Evolutionary conservation across 768 basidiomycete genomes (phyloP).

Genomic region (Cyclocybe cylindracea): DNA sequence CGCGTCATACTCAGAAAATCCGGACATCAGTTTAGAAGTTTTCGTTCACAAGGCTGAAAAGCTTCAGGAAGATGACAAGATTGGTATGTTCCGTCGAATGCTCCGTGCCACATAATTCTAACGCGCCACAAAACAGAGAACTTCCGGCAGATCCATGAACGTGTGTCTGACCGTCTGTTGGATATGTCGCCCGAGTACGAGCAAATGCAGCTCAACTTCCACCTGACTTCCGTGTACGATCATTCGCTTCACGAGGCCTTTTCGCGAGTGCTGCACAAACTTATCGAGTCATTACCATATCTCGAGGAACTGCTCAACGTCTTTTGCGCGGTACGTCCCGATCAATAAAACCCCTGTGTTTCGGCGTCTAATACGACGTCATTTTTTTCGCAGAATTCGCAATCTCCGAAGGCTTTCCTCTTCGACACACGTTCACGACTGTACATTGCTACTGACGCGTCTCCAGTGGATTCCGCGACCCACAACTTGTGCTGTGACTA

Average conservation of each 20-base stretch:
- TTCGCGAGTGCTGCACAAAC: conserved; percentile 84
- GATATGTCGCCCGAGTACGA: conserved; percentile 79
- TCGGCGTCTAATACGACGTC: background rate
- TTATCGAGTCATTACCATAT: conserved; percentile 82
- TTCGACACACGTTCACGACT: conserved; percentile 85
- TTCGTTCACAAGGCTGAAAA: conserved; percentile 97
- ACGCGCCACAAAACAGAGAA: conserved; percentile 57
- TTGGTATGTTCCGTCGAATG: conserved; percentile 50
- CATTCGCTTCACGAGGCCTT: conserved; percentile 91
- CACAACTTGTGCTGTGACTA: conserved; percentile 92
- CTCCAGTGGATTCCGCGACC: conserved; percentile 86
- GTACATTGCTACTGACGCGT: conserved; percentile 93
- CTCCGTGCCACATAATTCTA: background rate
- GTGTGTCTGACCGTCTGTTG: conserved; percentile 78
- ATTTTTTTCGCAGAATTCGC: conserved; percentile 65
- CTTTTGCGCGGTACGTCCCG: conserved; percentile 66
- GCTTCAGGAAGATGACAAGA: conserved; percentile 87
- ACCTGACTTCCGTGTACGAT: conserved; percentile 93
- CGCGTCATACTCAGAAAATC: conserved; percentile 74
- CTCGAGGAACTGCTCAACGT: conserved; percentile 87
- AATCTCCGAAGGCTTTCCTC: conserved; percentile 91
- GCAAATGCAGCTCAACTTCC: conserved; percentile 79
- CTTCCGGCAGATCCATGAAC: conserved; percentile 87
- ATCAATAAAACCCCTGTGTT: background rate
- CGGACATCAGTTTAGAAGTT: conserved; percentile 79